Evolutionary conservation across 2,329 filamentous ascomycete genomes (phyloP).

Genomic region (Didymosphaeria variabile): DNA sequence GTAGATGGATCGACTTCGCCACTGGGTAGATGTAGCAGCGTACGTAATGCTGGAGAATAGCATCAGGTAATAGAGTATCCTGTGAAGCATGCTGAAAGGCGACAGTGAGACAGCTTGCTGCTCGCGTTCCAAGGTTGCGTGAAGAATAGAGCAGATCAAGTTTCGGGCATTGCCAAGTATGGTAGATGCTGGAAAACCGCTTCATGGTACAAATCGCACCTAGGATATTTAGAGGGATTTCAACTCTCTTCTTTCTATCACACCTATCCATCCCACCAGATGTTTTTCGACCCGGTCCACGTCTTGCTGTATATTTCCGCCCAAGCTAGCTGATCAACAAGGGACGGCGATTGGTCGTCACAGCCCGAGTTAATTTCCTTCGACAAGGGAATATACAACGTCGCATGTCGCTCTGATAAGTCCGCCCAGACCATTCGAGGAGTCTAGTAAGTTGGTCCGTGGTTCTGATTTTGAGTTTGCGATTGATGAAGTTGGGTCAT

Average conservation of each 20-base stretch:
- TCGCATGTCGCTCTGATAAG: background rate
- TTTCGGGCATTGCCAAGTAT: background rate
- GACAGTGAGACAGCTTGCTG: no score
- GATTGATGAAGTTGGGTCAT: slow-evolving; percentile 8
- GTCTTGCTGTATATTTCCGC: slow-evolving; percentile 2
- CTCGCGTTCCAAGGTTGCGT: no score
- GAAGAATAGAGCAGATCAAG: background rate
- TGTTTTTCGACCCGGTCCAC: background rate
- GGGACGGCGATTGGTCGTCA: background rate
- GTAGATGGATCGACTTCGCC: slow-evolving; percentile 52
- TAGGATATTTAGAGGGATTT: no score
- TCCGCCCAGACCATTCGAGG: background rate
- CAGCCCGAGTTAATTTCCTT: background rate
- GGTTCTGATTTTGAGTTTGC: slow-evolving; percentile 1
- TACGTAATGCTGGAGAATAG: slow-evolving; percentile 1
- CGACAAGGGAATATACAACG: slow-evolving; percentile 5
- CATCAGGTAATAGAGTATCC: background rate
- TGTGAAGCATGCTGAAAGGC: background rate
- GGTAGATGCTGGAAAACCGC: no score
- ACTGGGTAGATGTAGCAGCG: slow-evolving; percentile 46
- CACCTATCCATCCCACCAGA: background rate
- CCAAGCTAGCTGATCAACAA: background rate
- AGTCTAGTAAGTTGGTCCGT: no score
- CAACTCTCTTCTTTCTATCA: background rate
- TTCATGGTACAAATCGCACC: no score